Conservation (phyloP, 441 rosid species). For the Pelargonium fulgidum region DNA sequence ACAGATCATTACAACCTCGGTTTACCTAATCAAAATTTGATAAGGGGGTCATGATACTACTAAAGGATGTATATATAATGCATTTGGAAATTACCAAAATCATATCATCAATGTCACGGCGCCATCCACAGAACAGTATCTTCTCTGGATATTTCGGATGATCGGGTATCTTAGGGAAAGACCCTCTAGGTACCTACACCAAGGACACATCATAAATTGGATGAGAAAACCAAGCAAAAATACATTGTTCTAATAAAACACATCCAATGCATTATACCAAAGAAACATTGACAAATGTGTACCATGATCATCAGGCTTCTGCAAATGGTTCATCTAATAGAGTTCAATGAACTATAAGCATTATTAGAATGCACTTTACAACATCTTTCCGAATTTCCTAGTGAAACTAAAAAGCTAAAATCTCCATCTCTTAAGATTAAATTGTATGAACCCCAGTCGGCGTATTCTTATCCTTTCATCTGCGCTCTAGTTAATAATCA, state of each 20-base stretch:
- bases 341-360: no score
- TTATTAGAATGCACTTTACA: no score
- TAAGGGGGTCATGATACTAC: background rate
- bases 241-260: background rate
- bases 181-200: conserved; percentile 46
- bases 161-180: conserved; percentile 51
- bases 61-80: background rate
- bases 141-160: conserved; percentile 88
- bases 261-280: background rate
- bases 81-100: conserved; percentile 46
- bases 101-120: conserved; percentile 95
- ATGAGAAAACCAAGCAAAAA: conserved; percentile 14
- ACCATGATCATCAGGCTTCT: background rate
- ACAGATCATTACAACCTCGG: background rate
- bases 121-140: conserved; percentile 92
- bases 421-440: no score
- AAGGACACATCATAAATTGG: conserved; percentile 12
- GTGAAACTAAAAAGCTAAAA: no score
- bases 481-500: no score
- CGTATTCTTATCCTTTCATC: no score
- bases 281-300: background rate
- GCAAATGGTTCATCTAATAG: no score
- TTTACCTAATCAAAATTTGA: background rate
- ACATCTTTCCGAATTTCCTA: no score
- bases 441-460: no score